Conservation (phyloP, 225 moss, liverwort and hornwort genomes). For the Lunularia cruciata region DNA sequence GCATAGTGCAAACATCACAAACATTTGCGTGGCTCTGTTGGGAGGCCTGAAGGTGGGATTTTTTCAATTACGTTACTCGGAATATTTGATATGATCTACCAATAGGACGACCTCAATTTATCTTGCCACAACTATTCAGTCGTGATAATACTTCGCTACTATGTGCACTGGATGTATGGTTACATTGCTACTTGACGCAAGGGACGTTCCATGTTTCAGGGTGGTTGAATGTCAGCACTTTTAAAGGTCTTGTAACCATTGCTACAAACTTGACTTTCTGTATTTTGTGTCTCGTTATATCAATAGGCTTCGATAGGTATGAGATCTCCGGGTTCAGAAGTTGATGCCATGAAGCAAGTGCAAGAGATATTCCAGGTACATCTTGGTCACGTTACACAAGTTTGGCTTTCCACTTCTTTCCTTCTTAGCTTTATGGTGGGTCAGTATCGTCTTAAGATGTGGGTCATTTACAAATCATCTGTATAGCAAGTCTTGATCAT, state of each 20-base stretch:
- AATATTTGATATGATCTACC: too few species aligned
- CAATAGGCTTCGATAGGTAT: constrained; percentile 64
- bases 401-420: background rate
- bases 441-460: background rate
- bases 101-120: too few species aligned
- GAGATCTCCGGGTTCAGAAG: constrained; percentile 69
- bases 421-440: background rate
- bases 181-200: too few species aligned
- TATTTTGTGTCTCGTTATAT: constrained; percentile 31
- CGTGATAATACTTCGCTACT: too few species aligned
- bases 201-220: too few species aligned
- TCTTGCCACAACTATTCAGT: too few species aligned
- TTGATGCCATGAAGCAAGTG: constrained; percentile 77
- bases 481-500: too few species aligned
- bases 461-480: too few species aligned
- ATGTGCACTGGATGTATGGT: too few species aligned
- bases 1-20: constrained; percentile 81
- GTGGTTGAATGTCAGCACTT: too few species aligned
- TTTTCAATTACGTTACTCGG: background rate
- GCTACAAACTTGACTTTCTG: too few species aligned
- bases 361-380: constrained; percentile 82
- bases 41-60: constrained; percentile 69
- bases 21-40: constrained; percentile 85
- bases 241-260: too few species aligned
- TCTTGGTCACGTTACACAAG: background rate